These are phyloP conservation scores for Melaleuca alternifolia DNA, from an alignment of 345 rosid genomes.

Conservation along the genomic window DNA sequence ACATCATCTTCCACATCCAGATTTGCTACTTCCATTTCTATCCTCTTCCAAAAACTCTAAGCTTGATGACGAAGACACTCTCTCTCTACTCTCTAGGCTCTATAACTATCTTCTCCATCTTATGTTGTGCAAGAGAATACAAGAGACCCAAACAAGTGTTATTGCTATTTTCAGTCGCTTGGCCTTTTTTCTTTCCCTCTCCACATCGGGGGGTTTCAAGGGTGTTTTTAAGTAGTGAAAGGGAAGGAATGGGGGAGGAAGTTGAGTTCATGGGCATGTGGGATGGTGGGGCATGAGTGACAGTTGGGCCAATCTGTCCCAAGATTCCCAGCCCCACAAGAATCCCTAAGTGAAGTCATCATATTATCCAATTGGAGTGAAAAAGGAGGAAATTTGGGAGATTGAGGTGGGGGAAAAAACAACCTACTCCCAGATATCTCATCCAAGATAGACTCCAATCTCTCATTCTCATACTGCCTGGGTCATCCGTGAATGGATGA, in stretches of 20 bases:
- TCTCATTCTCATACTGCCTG: background rate
- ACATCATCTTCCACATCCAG: constrained; percentile 86
- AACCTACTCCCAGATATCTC: constrained; percentile 20
- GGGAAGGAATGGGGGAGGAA: background rate
- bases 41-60: background rate
- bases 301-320: constrained; percentile 42
- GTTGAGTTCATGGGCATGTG: background rate
- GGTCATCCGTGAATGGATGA: constrained; percentile 18
- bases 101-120: background rate
- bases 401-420: background rate
- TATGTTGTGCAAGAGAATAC: background rate
- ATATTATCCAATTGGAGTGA: constrained; percentile 31
- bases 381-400: constrained; percentile 1
- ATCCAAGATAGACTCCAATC: constrained; percentile 19
- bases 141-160: background rate
- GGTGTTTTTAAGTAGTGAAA: constrained; percentile 18
- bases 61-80: background rate
- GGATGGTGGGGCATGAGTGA: constrained; percentile 27
- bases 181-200: background rate
- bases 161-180: background rate
- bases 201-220: background rate
- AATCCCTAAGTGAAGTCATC: constrained; percentile 22
- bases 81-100: background rate
- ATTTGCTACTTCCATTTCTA: constrained; percentile 24
- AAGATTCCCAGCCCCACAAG: constrained; percentile 15